Evolutionary conservation across 768 basidiomycete genomes (phyloP).

Genomic region (Hypholoma fasciculare): DNA sequence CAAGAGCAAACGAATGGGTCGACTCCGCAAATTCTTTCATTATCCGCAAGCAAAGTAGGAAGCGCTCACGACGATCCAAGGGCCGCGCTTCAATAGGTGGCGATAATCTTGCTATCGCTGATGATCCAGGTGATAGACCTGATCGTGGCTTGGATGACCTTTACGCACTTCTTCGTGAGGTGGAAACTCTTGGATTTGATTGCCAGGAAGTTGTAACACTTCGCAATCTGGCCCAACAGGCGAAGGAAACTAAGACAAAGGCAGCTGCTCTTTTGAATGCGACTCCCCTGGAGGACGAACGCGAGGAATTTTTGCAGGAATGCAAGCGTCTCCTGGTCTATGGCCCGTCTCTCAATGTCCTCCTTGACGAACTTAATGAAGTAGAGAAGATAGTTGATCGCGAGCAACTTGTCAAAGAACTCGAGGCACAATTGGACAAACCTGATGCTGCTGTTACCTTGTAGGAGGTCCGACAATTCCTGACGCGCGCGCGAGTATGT

Average conservation of each 20-base stretch:
- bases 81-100: slow-evolving; percentile 46
- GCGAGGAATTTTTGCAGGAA: slow-evolving; percentile 59
- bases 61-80: slow-evolving; percentile 67
- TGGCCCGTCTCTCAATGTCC: slow-evolving; percentile 79
- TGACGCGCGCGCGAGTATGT: slow-evolving; percentile 70
- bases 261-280: slow-evolving; percentile 51
- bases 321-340: slow-evolving; percentile 72
- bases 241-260: slow-evolving; percentile 62
- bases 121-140: slow-evolving; percentile 67
- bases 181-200: slow-evolving; percentile 82
- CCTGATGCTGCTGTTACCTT: slow-evolving; percentile 55
- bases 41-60: slow-evolving; percentile 77
- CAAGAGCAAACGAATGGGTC: slow-evolving; percentile 88
- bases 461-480: slow-evolving; percentile 73
- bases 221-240: slow-evolving; percentile 53
- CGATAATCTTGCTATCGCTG: slow-evolving; percentile 28
- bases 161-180: slow-evolving; percentile 66
- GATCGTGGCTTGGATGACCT: slow-evolving; percentile 75
- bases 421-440: slow-evolving; percentile 75
- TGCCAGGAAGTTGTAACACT: slow-evolving; percentile 69
- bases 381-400: slow-evolving; percentile 82
- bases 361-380: slow-evolving; percentile 74
- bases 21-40: slow-evolving; percentile 79
- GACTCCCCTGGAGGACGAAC: slow-evolving; percentile 43
- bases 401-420: slow-evolving; percentile 72